Evolutionary conservation across 2,329 filamentous ascomycete species (phyloP).

Genomic region (Bipolaris zeicola): DNA sequence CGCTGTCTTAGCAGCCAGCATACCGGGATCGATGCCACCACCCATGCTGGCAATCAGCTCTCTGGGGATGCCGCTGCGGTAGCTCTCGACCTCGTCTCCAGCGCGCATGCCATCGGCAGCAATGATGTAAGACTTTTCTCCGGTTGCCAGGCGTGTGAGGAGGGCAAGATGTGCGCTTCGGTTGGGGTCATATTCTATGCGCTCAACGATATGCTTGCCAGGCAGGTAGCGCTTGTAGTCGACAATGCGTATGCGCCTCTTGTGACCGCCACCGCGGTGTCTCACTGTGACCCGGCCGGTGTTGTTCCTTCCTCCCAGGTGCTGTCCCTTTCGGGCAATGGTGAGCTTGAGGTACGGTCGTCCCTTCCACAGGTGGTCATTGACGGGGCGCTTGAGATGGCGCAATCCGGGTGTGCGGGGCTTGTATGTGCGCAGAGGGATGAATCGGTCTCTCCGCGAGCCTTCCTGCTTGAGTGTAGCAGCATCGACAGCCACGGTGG

Average conservation of each 20-base stretch:
- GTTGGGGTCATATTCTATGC: conserved; percentile 95
- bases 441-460: conserved; percentile 43
- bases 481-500: conserved; percentile 39
- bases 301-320: conserved; percentile 90
- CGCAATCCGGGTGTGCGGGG: conserved; percentile 90
- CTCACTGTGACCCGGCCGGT: conserved; percentile 84
- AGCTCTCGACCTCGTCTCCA: conserved; percentile 91
- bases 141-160: conserved; percentile 73
- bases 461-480: conserved; percentile 30
- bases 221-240: conserved; percentile 82
- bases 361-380: conserved; percentile 97
- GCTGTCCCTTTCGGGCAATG: conserved; percentile 88
- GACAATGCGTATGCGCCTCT: conserved; percentile 87
- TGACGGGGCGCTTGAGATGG: conserved; percentile 89
- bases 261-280: conserved; percentile 89
- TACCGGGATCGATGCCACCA: conserved; percentile 89
- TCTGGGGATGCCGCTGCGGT: conserved; percentile 83
- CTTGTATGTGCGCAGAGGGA: conserved; percentile 80
- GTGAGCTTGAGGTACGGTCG: conserved; percentile 82
- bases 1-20: conserved; percentile 91
- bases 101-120: conserved; percentile 93
- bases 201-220: conserved; percentile 85
- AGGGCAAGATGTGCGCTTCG: conserved; percentile 93
- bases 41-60: conserved; percentile 91
- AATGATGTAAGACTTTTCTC: conserved; percentile 85